Evolutionary conservation across 345 rosid genomes (phyloP).

Genomic region (Alliaria petiolata): DNA sequence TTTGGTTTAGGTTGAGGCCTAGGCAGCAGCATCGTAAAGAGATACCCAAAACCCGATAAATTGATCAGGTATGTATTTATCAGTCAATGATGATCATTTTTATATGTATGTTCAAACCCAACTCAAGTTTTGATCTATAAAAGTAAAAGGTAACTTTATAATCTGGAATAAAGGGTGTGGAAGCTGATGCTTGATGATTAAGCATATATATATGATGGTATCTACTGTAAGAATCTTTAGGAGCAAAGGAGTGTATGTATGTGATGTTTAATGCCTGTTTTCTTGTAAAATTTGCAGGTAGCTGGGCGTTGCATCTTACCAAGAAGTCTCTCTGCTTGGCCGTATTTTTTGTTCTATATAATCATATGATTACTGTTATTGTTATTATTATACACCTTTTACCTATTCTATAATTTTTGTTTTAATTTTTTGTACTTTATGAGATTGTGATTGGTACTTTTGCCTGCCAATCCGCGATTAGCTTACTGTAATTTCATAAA

Average conservation of each 20-base stretch:
- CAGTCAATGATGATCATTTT: background rate
- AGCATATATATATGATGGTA: background rate
- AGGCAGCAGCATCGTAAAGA: slow-evolving; percentile 16
- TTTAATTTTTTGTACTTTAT: background rate
- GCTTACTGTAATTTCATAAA: slow-evolving; percentile 21
- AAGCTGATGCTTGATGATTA: slow-evolving; percentile 14
- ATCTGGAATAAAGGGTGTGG: slow-evolving; percentile 20
- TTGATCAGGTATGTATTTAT: slow-evolving; percentile 25
- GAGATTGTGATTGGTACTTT: slow-evolving; percentile 7
- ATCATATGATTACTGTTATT: slow-evolving; percentile 21
- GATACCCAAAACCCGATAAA: background rate
- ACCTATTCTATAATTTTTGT: slow-evolving; percentile 9
- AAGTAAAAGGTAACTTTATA: background rate
- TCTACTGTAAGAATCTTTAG: slow-evolving; percentile 9
- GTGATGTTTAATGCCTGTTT: background rate
- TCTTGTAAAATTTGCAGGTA: slow-evolving; percentile 2
- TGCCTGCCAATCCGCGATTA: background rate
- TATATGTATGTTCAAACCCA: background rate
- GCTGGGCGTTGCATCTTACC: slow-evolving; percentile 2
- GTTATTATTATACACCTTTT: slow-evolving; percentile 16
- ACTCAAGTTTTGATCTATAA: slow-evolving; percentile 5
- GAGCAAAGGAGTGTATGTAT: slow-evolving; percentile 8
- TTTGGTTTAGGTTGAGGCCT: slow-evolving; percentile 30
- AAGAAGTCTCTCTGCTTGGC: slow-evolving; percentile 27
- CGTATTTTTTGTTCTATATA: slow-evolving; percentile 8